phyloP scores from a whole-genome alignment of 2,329 filamentous ascomycete genomes.

The Penicillium sp. region DNA sequence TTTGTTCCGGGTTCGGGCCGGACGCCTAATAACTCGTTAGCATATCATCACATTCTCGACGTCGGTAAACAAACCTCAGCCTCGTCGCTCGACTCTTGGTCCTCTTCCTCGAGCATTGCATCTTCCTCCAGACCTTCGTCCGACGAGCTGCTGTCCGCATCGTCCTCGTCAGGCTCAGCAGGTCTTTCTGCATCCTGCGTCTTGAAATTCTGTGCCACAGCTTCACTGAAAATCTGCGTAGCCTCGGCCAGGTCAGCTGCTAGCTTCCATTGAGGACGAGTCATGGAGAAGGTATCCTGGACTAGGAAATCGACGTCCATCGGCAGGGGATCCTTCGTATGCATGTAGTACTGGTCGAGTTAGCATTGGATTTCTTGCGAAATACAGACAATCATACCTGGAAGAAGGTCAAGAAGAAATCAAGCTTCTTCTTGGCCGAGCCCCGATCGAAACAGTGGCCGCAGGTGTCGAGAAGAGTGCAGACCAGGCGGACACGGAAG shows the following conservation, averaged over 20 bases:
- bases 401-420: constrained; percentile 94
- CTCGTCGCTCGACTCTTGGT: constrained; percentile 44
- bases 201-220: constrained; percentile 85
- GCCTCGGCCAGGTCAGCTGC: constrained; percentile 74
- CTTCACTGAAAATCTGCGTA: constrained; percentile 69
- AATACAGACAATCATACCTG: no score
- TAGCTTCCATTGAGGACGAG: constrained; percentile 87
- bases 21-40: no score
- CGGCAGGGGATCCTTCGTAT: constrained; percentile 76
- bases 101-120: constrained; percentile 49
- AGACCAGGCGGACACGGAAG: constrained; percentile 85
- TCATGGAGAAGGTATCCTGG: constrained; percentile 77
- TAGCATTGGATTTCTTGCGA: no score
- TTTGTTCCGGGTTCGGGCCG: constrained; percentile 40
- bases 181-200: constrained; percentile 61
- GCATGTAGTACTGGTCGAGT: constrained; percentile 95
- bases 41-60: no score
- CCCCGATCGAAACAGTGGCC: constrained; percentile 94
- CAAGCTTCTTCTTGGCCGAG: constrained; percentile 87
- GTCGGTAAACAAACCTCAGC: no score
- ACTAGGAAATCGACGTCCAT: constrained; percentile 98
- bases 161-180: constrained; percentile 66
- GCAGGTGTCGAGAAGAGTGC: constrained; percentile 85
- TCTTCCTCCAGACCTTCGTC: constrained; percentile 67
- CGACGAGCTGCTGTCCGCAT: constrained; percentile 59